Evolutionary conservation across 2,329 filamentous ascomycete species (phyloP).

Genomic region (Diaporthe citrichinensis): DNA sequence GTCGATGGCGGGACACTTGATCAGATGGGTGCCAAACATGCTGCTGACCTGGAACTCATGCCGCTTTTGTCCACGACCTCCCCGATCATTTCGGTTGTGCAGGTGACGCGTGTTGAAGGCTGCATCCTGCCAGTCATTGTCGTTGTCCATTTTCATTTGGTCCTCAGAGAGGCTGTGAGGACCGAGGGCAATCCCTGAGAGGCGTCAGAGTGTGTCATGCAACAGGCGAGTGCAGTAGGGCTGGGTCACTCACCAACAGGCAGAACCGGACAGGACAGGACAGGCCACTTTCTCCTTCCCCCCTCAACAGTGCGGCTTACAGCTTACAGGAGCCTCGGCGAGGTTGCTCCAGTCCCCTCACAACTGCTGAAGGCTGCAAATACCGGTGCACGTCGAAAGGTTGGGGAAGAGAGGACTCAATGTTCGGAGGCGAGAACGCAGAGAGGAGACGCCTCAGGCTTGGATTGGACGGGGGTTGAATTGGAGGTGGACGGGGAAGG

Average conservation of each 20-base stretch:
- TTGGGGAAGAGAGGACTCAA: background rate
- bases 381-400: background rate
- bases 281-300: background rate
- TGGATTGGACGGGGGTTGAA: background rate
- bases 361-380: background rate
- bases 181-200: background rate
- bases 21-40: conserved; percentile 44
- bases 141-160: conserved; percentile 17
- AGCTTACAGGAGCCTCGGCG: background rate
- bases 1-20: conserved; percentile 41
- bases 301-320: background rate
- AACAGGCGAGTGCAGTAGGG: too few species aligned
- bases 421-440: background rate
- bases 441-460: background rate
- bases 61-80: conserved; percentile 35
- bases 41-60: conserved; percentile 43
- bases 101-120: conserved; percentile 45
- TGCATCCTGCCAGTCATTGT: conserved; percentile 45
- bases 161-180: background rate
- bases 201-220: background rate
- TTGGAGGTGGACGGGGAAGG: background rate
- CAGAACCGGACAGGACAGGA: background rate
- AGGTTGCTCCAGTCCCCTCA: background rate
- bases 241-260: background rate
- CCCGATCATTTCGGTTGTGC: conserved; percentile 45